Evolutionary conservation across 2,329 filamentous ascomycete genomes (phyloP), one percentile per base, ranked within the genome.

Genomic region (Cordyceps tenuipes): DNA sequence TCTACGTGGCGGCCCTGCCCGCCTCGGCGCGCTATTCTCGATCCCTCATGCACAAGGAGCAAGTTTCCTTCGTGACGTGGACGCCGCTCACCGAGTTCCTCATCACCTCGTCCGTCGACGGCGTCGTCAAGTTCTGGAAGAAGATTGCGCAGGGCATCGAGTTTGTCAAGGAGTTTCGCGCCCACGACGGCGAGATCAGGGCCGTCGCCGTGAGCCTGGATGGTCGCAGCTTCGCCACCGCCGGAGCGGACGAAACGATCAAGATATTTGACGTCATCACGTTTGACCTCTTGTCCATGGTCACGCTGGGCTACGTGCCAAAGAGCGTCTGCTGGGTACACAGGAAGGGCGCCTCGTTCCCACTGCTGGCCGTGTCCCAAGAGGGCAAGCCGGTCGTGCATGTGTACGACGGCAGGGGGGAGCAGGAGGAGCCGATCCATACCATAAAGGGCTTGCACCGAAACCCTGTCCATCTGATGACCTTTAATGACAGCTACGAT

Each of bases 51-150:
- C 94, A 99, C 81, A 92, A 93, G 76, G 94, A 99, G 66, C 91
- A 96, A 75, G 76, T 99, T 54, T 84, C 88, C 61, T 97, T 92
- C 68, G 84, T 90, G 64, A 95, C 87, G 13, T 86, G 96, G 72
- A 96, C 95, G 1, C 92, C 92, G 0, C 78, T 88, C 62, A 97
- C 93, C 62, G 94, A 97, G 66, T 99, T 99, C 70, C 79, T 99
- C 43, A 94, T 99, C 63, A 99, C 94, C 1, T 90, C 89, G 63
- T 97, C 94, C 0, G 77, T 90, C 48, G 94, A 99, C 70, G 95
- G 95, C n/a, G 88, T 93, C 0, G 93, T 97, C 66, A 99, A 99
- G 74, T 99, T 99, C 73, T 99, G 94, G 94, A 99, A 99, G 77
- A 99, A 99, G 77, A 83, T 89, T 64, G 87, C 85, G 1, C 86